Conservation (phyloP, 2,329 filamentous ascomycete species). For the Calonectria naviculata region DNA sequence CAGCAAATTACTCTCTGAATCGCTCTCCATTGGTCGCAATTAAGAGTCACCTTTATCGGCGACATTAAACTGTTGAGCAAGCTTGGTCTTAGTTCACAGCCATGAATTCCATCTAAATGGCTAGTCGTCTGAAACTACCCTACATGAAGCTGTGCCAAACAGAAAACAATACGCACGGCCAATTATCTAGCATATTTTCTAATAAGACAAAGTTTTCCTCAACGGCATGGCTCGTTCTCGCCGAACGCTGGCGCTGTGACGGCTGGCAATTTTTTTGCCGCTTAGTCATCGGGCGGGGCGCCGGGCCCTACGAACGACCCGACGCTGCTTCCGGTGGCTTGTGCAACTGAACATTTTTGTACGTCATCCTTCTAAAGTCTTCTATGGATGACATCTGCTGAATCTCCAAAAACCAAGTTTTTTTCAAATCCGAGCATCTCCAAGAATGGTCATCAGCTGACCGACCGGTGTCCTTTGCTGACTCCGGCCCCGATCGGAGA, state of each 20-base stretch:
- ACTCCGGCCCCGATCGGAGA: not conserved
- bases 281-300: not conserved
- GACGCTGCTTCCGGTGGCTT: not conserved
- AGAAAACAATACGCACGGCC: not conserved
- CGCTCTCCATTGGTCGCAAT: too few species aligned
- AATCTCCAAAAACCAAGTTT: not conserved
- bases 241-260: not conserved
- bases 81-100: too few species aligned
- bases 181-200: not conserved
- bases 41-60: too few species aligned
- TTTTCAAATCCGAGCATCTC: too few species aligned
- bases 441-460: too few species aligned
- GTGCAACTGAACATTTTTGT: not conserved
- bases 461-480: not conserved
- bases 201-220: not conserved
- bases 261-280: not conserved
- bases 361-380: not conserved
- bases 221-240: not conserved
- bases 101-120: too few species aligned
- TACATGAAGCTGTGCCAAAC: too few species aligned
- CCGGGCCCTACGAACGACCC: not conserved
- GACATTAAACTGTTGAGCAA: too few species aligned
- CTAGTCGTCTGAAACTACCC: too few species aligned
- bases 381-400: not conserved
- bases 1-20: too few species aligned